Evolutionary conservation across 2,329 filamentous ascomycete genomes (phyloP).

Genomic region (Ophiosphaerella herpotricha): DNA sequence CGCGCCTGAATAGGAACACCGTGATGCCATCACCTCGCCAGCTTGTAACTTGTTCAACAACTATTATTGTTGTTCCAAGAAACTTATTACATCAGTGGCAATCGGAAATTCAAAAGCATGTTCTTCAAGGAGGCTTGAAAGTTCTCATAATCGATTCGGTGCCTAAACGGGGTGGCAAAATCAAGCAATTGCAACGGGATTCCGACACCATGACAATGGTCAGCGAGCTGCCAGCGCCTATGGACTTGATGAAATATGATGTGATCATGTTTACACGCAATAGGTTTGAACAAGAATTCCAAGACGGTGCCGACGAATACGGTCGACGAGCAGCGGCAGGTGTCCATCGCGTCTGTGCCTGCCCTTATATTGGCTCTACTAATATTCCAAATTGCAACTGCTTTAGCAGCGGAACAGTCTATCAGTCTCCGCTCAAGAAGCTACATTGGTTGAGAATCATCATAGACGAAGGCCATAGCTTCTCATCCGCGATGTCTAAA

Average conservation of each 20-base stretch:
- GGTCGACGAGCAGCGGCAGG: constrained; percentile 46
- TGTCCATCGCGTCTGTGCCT: constrained; percentile 32
- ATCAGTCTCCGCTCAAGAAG: constrained; percentile 66
- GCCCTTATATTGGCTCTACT: constrained; percentile 52
- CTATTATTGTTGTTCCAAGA: constrained; percentile 77
- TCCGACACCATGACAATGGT: constrained; percentile 37
- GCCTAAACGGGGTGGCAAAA: constrained; percentile 25
- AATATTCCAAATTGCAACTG: constrained; percentile 53
- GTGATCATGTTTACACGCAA: constrained; percentile 76
- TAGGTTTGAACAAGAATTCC: constrained; percentile 71
- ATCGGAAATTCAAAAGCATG: constrained; percentile 79
- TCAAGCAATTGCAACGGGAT: constrained; percentile 7
- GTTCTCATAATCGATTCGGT: constrained; percentile 64
- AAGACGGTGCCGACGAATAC: constrained; percentile 53
- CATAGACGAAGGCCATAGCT: constrained; percentile 87
- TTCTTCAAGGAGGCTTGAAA: constrained; percentile 61
- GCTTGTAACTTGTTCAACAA: constrained; percentile 69
- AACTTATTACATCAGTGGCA: constrained; percentile 87
- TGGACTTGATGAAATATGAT: constrained; percentile 69
- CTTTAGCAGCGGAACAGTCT: constrained; percentile 47
- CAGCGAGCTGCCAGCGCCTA: constrained; percentile 60
- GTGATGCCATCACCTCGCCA: constrained; percentile 49
- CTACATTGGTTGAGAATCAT: constrained; percentile 88
- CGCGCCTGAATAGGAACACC: constrained; percentile 50
- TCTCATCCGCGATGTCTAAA: constrained; percentile 70